Percentiles rank a stretch among this genome's conserved stretches.
Evolutionary conservation across 1,139 yeast genomes (phyloP).

Genomic region (Yamadazyma mexicana): DNA sequence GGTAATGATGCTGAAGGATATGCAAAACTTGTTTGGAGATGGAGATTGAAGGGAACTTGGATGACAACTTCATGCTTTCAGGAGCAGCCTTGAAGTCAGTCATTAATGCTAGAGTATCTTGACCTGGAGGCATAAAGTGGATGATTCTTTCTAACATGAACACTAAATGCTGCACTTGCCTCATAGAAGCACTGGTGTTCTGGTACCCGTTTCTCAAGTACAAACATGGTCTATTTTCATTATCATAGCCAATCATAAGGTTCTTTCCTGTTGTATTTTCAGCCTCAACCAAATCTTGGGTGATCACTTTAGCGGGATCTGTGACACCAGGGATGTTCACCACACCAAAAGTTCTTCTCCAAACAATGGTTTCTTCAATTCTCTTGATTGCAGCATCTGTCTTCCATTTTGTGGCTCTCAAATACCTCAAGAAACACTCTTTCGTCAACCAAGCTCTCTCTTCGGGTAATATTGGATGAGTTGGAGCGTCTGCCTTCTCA

Average conservation of each 20-base stretch:
- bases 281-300: constrained; percentile 60
- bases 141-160: constrained; percentile 88
- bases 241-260: constrained; percentile 84
- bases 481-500: constrained; percentile 21
- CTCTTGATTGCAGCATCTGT: constrained; percentile 69
- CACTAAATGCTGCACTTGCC: constrained; percentile 91
- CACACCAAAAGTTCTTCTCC: constrained; percentile 94
- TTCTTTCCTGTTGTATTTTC: constrained; percentile 91
- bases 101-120: constrained; percentile 83
- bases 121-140: constrained; percentile 94
- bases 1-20: constrained; percentile 91
- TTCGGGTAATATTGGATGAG: constrained; percentile 34
- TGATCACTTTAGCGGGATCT: constrained; percentile 45
- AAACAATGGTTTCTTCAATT: constrained; percentile 70
- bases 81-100: constrained; percentile 81
- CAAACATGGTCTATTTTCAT: constrained; percentile 84
- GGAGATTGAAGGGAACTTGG: constrained; percentile 45
- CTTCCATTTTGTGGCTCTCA: constrained; percentile 91
- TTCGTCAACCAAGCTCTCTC: constrained; percentile 90
- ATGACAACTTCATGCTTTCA: constrained; percentile 36
- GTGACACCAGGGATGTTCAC: constrained; percentile 50
- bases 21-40: constrained; percentile 75
- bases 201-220: constrained; percentile 91
- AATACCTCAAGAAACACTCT: constrained; percentile 83
- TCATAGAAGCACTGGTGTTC: constrained; percentile 80